These are phyloP conservation scores for Knufia fluminis DNA, from an alignment of 2,329 filamentous ascomycete species.

Conservation along the genomic window DNA sequence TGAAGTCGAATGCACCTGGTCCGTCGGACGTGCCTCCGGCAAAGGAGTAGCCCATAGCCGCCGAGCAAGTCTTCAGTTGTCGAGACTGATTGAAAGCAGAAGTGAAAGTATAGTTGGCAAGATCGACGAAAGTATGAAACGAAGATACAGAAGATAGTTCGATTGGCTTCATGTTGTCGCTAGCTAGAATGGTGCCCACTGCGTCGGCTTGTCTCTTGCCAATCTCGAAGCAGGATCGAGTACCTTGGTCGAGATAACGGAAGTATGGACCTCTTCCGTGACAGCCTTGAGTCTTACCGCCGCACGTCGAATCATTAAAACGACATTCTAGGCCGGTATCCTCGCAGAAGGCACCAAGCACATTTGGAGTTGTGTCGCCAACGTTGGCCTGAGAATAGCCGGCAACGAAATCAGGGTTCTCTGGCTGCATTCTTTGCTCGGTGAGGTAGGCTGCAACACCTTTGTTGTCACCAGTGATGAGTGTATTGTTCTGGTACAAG, in stretches of 20 bases:
- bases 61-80: slow-evolving; percentile 61
- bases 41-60: slow-evolving; percentile 83
- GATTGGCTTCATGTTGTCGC: slow-evolving; percentile 39
- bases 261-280: slow-evolving; percentile 40
- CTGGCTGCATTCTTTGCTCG: slow-evolving; percentile 44
- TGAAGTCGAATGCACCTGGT: slow-evolving; percentile 86
- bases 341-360: slow-evolving; percentile 80
- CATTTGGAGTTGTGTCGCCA: slow-evolving; percentile 82
- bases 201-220: slow-evolving; percentile 37
- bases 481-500: slow-evolving; percentile 81
- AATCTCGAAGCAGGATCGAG: slow-evolving; percentile 43
- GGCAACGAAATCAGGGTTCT: slow-evolving; percentile 58
- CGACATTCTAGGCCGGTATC: slow-evolving; percentile 52
- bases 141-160: slow-evolving; percentile 62
- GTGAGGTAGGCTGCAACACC: slow-evolving; percentile 81
- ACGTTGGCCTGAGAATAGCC: slow-evolving; percentile 90
- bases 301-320: slow-evolving; percentile 71
- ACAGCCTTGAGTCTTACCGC: slow-evolving; percentile 34
- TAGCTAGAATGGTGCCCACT: slow-evolving; percentile 46
- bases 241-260: slow-evolving; percentile 35
- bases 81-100: slow-evolving; percentile 60
- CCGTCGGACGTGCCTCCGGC: slow-evolving; percentile 88
- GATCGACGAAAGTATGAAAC: slow-evolving; percentile 77
- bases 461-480: slow-evolving; percentile 92
- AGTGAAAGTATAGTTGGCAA: slow-evolving; percentile 64